These are phyloP conservation scores for Pyricularia sp. DNA, from an alignment of 2,329 filamentous ascomycete genomes.

Conservation along the genomic window DNA sequence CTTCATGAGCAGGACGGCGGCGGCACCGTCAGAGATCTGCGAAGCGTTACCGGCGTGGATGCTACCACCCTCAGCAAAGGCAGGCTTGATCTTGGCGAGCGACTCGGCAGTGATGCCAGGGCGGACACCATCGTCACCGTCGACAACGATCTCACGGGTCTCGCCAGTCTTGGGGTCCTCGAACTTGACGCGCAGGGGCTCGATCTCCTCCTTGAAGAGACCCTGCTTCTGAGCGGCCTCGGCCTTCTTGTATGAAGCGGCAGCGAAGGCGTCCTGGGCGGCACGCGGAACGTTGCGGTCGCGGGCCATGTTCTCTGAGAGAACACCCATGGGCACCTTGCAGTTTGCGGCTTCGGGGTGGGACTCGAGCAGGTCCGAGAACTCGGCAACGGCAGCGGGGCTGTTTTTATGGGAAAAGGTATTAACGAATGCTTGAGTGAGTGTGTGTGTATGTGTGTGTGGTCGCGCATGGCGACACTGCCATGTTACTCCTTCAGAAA, in stretches of 20 bases:
- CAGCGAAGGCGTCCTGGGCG: conserved; percentile 86
- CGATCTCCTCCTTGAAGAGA: conserved; percentile 90
- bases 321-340: conserved; percentile 92
- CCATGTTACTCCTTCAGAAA: not conserved
- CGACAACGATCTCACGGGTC: conserved; percentile 72
- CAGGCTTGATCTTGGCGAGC: conserved; percentile 79
- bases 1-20: conserved; percentile 92
- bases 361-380: conserved; percentile 78
- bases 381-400: conserved; percentile 80
- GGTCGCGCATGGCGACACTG: too few relatives aligned
- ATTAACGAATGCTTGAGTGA: not conserved
- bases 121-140: conserved; percentile 79
- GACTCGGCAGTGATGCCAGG: conserved; percentile 79
- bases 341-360: conserved; percentile 83
- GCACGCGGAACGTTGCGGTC: conserved; percentile 63
- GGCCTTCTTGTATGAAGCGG: conserved; percentile 87
- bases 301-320: conserved; percentile 93
- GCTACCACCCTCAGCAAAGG: conserved; percentile 68
- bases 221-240: conserved; percentile 74
- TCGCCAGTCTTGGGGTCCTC: conserved; percentile 88
- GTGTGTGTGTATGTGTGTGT: too few relatives aligned
- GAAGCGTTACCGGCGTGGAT: conserved; percentile 96
- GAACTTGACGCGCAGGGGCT: conserved; percentile 75
- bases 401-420: conserved; percentile 25
- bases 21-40: conserved; percentile 92